Evolutionary conservation across 768 basidiomycete genomes (phyloP), one percentile per base, ranked within the genome.

Genomic region (Mycena floridula): DNA sequence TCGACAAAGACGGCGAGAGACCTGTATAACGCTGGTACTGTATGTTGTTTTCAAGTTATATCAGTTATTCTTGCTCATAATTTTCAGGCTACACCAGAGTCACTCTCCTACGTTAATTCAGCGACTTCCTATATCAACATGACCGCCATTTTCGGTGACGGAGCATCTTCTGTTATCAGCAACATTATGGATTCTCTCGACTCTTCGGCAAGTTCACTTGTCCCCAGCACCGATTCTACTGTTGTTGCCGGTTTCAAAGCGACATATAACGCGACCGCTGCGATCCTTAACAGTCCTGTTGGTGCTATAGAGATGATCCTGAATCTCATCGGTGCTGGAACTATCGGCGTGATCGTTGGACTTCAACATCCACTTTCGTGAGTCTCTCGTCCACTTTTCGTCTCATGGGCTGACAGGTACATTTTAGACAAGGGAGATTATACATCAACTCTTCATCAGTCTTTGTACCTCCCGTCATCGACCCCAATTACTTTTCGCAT

Each of bases 401-500:
- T 45, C 53, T 27, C n/a, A 25, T 22, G 9, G 22, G 12, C 30
- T 23, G 27, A 23, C 43, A 18, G 39, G n/a, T 45, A 38, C n/a
- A 28, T 8, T 15, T 39, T 46, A 72, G 73, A 27, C 73, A 78
- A 41, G 85, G 85, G n/a, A 70, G 68, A 5, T 55, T 86, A 23
- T 75, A 74, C 47, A 79, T 86, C 63, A 80, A 70, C 54, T 74
- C 77, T 3, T 64, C 70, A 13, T 72, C 76, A 45, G 65, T 78
- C 1, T 88, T 86, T 61, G 74, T 77, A 46, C 52, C 65, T 20
- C 81, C 82, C 5, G 57, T 72, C 37, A 79, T 87, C 55, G 79
- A 87, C 59, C 85, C 85, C 4, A 62, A 72, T 48, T 86, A 85
- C 61, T 73, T 83, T 43, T 65, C 73, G 5, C 74, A 82, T 52